Conservation (phyloP, 768 basidiomycete genomes). For the Phlegmacium glaucopus region DNA sequence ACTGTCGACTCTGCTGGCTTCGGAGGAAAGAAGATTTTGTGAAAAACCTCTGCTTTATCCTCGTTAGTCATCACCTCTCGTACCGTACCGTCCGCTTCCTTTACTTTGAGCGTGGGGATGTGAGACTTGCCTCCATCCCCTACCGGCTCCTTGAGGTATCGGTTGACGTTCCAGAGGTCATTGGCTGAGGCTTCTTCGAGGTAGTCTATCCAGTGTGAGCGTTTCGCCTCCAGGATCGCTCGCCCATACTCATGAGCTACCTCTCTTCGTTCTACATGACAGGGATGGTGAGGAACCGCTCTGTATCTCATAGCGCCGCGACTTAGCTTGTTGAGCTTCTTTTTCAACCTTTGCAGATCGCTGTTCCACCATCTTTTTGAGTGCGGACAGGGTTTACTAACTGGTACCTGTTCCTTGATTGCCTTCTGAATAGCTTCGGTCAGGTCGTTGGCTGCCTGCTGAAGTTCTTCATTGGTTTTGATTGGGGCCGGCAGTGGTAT, state of each 20-base stretch:
- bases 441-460: background rate
- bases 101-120: slow-evolving; percentile 18
- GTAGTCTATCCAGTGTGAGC: slow-evolving; percentile 22
- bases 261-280: slow-evolving; percentile 12
- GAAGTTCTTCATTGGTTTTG: background rate
- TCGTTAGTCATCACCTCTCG: slow-evolving; percentile 4
- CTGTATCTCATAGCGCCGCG: slow-evolving; percentile 2
- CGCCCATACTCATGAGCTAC: slow-evolving; percentile 10
- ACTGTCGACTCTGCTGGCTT: too few relatives aligned
- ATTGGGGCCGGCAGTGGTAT: background rate
- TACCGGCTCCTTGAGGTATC: too few relatives aligned
- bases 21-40: slow-evolving; percentile 15
- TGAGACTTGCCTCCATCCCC: slow-evolving; percentile 18
- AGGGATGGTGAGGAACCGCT: slow-evolving; percentile 14
- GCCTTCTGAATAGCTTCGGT: background rate
- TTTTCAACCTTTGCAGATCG: slow-evolving; percentile 4
- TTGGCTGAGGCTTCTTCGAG: slow-evolving; percentile 8
- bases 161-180: slow-evolving; percentile 18
- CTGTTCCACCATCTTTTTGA: background rate
- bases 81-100: slow-evolving; percentile 10
- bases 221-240: slow-evolving; percentile 16
- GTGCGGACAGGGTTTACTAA: background rate
- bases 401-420: background rate
- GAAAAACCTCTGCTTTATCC: too few relatives aligned
- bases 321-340: slow-evolving; percentile 11